phyloP scores from a whole-genome alignment of 768 basidiomycete genomes.

The Cystofilobasidium ferigula region DNA sequence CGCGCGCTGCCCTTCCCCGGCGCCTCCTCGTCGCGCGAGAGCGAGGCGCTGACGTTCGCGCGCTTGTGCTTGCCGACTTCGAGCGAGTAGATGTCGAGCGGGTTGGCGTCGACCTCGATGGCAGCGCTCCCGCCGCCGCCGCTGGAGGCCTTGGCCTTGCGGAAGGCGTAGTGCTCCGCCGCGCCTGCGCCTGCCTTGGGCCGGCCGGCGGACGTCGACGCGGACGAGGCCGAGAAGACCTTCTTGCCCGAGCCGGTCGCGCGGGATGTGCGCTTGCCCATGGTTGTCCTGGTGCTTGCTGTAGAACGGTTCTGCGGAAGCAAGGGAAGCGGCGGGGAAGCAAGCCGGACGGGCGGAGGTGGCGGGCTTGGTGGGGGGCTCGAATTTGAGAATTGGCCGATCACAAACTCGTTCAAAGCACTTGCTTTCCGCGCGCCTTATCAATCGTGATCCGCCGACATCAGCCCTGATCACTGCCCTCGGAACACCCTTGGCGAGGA shows the following conservation, averaged over 20 bases:
- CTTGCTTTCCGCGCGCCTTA: too few species aligned
- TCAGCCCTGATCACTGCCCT: too few species aligned
- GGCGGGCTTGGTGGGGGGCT: too few species aligned
- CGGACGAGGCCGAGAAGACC: neutral
- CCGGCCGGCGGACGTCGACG: neutral
- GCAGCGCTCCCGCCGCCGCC: neutral
- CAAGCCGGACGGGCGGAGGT: too few species aligned
- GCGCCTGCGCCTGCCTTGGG: neutral
- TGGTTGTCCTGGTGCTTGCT: too few species aligned
- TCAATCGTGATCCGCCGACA: too few species aligned
- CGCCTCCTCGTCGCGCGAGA: slow-evolving; percentile 28
- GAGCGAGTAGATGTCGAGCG: slow-evolving; percentile 19
- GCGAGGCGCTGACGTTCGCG: slow-evolving; percentile 11
- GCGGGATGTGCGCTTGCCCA: slow-evolving; percentile 1
- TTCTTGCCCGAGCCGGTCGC: neutral
- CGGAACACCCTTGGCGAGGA: too few species aligned
- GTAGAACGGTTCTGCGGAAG: too few species aligned
- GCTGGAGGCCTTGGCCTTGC: slow-evolving; percentile 3
- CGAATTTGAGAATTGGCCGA: too few species aligned
- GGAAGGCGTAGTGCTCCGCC: slow-evolving; percentile 11
- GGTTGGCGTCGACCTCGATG: slow-evolving; percentile 9
- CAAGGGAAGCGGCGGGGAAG: too few species aligned
- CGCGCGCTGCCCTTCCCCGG: neutral
- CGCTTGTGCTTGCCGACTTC: slow-evolving; percentile 19
- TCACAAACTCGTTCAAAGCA: too few species aligned